Evolutionary conservation across 148 eudicot species (phyloP).

Genomic region (Limonium bicolor): DNA sequence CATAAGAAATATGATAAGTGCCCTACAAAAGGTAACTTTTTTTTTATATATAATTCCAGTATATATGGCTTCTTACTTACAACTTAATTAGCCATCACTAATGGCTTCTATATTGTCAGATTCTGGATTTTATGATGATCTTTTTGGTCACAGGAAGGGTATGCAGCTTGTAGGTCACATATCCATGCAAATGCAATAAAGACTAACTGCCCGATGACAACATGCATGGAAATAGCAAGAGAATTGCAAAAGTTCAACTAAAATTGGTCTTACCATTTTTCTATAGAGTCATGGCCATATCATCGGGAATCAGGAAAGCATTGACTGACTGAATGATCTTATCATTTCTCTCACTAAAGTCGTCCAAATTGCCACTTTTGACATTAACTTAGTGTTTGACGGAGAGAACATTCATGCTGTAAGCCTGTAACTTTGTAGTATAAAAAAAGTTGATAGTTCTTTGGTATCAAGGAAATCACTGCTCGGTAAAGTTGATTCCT

Average conservation of each 20-base stretch:
- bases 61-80: constrained; percentile 1
- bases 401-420: too few species aligned
- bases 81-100: neutral
- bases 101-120: neutral
- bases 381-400: too few species aligned
- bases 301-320: too few species aligned
- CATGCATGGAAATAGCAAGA: constrained; percentile 41
- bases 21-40: constrained; percentile 41
- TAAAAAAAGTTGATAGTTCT: too few species aligned
- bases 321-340: too few species aligned
- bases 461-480: too few species aligned
- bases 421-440: too few species aligned
- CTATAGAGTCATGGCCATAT: too few species aligned
- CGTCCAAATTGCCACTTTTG: too few species aligned
- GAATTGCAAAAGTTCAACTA: constrained; percentile 23
- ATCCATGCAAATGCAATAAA: constrained; percentile 63
- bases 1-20: constrained; percentile 27
- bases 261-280: too few species aligned
- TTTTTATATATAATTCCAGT: neutral
- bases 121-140: neutral
- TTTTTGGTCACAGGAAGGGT: constrained; percentile 58
- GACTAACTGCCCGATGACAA: constrained; percentile 77
- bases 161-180: constrained; percentile 68
- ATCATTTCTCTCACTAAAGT: too few species aligned
- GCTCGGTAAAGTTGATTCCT: too few species aligned